Evolutionary conservation across 257 asterid species (phyloP), one percentile per base, ranked within the genome.

Genomic region (Oldenlandia corymbosa): DNA sequence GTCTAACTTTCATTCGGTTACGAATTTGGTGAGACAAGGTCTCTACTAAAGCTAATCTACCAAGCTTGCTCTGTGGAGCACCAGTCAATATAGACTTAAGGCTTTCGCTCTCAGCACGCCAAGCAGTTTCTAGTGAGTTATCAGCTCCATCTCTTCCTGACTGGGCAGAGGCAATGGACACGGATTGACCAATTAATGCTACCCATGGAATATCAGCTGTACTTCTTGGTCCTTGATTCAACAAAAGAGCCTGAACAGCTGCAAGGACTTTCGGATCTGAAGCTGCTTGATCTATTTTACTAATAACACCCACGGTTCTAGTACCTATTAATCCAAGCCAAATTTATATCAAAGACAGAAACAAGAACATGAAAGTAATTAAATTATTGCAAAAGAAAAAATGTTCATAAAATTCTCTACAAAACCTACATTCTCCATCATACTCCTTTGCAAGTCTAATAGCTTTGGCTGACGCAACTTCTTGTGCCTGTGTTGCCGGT

Each of bases 161-260:
- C 77, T 88, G 97, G 41, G 95, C 80, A 73, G 98, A 84, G 57
- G 98, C 96, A 66, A 91, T 88, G 45, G 98, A 67, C 42, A 91
- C 96, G 1, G 98, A 91, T 70, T 91, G 98, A 63, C 98, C 98
- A 80, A 93, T 93, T 83, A 93, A 85, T 77, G 94, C 99, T 68
- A 93, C 99, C 97, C 97, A 93, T 0, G 96, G 94, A 68, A 93
- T 85, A 78, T 93, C 97, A 60, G 92, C 78, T 64, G 95, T 85
- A 73, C 92, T 90, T 74, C 96, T 73, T 45, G 99, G 99, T 68
- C 99, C 99, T 83, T 93, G 96, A 75, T 83, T 81, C 70, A 73
- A 76, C 68, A 93, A 75, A 63, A 93, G 97, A 54, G 97, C 97
- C 76, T 89, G 96, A 66, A 93, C 99, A 68, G 99, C 97, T 48